phyloP scores from a whole-genome alignment of 441 rosid species.

The Gossypium aridum region DNA sequence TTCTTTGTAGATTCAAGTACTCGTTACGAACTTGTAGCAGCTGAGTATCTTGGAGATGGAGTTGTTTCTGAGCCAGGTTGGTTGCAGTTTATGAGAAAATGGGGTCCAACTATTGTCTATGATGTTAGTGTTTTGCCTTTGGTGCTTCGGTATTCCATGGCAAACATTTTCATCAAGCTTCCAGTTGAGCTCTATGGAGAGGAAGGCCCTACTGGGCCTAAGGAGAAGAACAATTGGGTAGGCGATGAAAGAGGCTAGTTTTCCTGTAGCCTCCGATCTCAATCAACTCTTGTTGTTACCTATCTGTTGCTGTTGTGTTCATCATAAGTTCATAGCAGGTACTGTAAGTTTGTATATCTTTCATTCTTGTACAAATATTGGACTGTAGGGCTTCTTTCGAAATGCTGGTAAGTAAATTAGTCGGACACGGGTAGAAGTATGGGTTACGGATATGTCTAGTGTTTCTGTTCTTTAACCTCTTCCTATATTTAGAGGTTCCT shows the following conservation, averaged over 20 bases:
- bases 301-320: neutral
- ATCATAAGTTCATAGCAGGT: neutral
- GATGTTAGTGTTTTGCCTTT: constrained; percentile 40
- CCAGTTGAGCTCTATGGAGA: constrained; percentile 75
- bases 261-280: neutral
- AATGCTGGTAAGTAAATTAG: neutral
- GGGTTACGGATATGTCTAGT: neutral
- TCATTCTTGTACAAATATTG: constrained; percentile 4
- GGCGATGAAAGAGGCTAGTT: constrained; percentile 79
- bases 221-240: constrained; percentile 87
- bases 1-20: constrained; percentile 54
- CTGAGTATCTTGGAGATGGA: constrained; percentile 51
- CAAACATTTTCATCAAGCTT: constrained; percentile 41
- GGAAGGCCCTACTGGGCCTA: constrained; percentile 83
- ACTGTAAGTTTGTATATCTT: neutral
- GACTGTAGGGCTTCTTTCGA: neutral
- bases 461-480: too few relatives aligned
- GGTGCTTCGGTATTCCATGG: constrained; percentile 31
- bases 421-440: neutral
- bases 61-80: constrained; percentile 55
- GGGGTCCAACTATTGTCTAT: constrained; percentile 77
- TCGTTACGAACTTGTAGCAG: constrained; percentile 55
- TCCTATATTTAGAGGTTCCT: too few relatives aligned
- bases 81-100: constrained; percentile 80
- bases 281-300: constrained; percentile 2